Evolutionary conservation across 768 basidiomycete species (phyloP), one percentile per base, ranked within the genome.

Genomic region (Lactarius akahatsu): DNA sequence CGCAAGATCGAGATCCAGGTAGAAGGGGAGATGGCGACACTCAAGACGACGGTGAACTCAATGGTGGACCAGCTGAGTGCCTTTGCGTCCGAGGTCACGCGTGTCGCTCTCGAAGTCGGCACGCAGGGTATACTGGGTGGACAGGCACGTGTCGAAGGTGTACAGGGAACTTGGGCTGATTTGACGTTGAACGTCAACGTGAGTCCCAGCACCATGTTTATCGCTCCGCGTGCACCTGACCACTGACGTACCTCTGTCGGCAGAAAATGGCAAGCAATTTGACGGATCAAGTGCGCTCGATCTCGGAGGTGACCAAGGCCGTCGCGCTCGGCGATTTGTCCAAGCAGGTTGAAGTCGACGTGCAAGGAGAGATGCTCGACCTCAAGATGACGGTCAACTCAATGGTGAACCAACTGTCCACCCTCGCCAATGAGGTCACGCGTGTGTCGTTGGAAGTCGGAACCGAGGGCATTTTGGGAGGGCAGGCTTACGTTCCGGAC

Each of bases 361-460:
- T 95, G 16, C 90, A 94, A 72, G 95, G 95, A 55, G 96, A 98
- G 79, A 95, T 98, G 86, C 83, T 94, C 18, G 90, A 91, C 71
- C 77, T 91, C 74, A 91, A 91, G 80, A 83, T 86, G 70, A 91
- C 89, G 0, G 88, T 92, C 71, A 92, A 91, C 74, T 83, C 82
- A 66, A 92, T 91, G 90, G 88, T 89, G 64, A 80, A 80, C 26
- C 88, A 90, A 72, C 75, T 93, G 40, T 87, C 83, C 26, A 90
- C 87, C 0, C 78, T 92, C 5, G 90, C 88, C 2, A 88, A 86
- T 58, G 90, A 92, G 72, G 94, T 96, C n/a, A 94, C 92, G 16
- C 83, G 94, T 66, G 96, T 98, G 20, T 90, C 89, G 47, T 80
- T 97, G 69, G 96, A 97, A 76, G 94, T 96, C 69, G 94, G 94